Evolutionary conservation across 345 rosid species (phyloP), one percentile per base, ranked within the genome.

Genomic region (Sapria himalayana): DNA sequence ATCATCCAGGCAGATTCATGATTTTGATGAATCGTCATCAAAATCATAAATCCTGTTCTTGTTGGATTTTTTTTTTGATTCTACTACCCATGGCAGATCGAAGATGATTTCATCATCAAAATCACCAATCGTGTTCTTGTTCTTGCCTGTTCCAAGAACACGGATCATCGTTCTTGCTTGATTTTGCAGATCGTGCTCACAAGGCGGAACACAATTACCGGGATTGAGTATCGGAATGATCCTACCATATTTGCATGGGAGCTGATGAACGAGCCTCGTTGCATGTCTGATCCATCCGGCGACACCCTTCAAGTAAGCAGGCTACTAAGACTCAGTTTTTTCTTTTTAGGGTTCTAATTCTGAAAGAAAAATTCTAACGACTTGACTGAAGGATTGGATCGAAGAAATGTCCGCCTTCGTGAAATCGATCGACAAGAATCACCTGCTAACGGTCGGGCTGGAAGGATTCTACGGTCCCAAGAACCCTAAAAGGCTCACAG

Each of bases 391-490:
- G 94, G 80, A 69, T 36, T 81, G 94, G 97, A 61, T 81, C 33
- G 68, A 66, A 33, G 97, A 86, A 61, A 86, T 86, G 85, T 63
- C 94, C 14, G 67, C 73, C 15, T 86, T 57, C 24, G 62, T 81
- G 25, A 86, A 82, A 69, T 76, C 89, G 48, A 72, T 86, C 4
- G 97, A 86, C 69, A 72, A 58, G 41, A 78, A 72, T 37, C 97
- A 86, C 72, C 74, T 81, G 15, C 54, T 81, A 38, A 81, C 97
- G 9, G 71, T 86, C 49, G 97, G 94, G 19, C 66, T 81, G 29
- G 97, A 86, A 72, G 94, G 97, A 45, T 86, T 86, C 56, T 86
- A 81, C 37, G 97, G 97, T 46, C 91, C 82, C 22, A 68, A 65
- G 49, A 86, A 57, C 55, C 73, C 93, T 14, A 82, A 86, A 65